A percentile compares a stretch with the other conserved stretches of the same genome.
Evolutionary conservation across 208 protist species (phyloP).

Genomic region (Wallacemonas sp.): DNA sequence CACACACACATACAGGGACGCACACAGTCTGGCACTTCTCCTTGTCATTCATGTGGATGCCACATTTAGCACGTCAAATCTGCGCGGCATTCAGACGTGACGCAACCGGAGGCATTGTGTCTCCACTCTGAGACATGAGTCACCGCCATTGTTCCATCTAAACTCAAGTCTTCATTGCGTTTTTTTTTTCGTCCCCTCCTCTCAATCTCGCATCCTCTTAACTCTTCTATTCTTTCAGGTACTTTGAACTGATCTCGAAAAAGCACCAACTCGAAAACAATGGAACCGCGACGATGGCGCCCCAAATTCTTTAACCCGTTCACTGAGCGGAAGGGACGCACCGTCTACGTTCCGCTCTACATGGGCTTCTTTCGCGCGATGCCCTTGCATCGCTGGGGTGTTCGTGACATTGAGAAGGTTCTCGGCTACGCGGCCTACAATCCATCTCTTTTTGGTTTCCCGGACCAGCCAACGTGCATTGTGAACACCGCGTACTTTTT

Average conservation of each 20-base stretch:
- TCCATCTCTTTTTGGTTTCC: slow-evolving; percentile 88
- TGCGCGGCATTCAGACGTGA: no score
- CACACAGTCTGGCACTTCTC: neutral
- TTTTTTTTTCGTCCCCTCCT: no score
- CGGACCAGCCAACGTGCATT: slow-evolving; percentile 81
- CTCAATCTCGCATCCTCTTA: no score
- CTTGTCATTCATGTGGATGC: neutral
- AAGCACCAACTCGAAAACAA: no score
- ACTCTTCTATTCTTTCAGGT: no score
- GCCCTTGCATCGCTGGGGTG: slow-evolving; percentile 81
- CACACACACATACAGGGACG: neutral
- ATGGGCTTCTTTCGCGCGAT: slow-evolving; percentile 84
- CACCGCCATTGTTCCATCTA: no score
- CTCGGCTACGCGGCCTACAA: slow-evolving; percentile 76
- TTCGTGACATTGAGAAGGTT: slow-evolving; percentile 67
- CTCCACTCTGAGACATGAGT: no score
- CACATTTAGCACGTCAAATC: no score
- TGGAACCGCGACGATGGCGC: slow-evolving; percentile 81
- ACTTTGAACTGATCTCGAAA: no score
- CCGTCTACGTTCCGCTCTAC: slow-evolving; percentile 63
- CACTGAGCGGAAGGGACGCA: slow-evolving; percentile 48
- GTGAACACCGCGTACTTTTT: slow-evolving; percentile 90
- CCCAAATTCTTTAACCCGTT: slow-evolving; percentile 89
- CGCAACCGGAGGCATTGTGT: no score
- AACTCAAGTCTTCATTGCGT: no score